Base-by-base conservation (phyloP, 2,329 filamentous ascomycete species). In the Coccinonectria pachysandricola region DNA sequence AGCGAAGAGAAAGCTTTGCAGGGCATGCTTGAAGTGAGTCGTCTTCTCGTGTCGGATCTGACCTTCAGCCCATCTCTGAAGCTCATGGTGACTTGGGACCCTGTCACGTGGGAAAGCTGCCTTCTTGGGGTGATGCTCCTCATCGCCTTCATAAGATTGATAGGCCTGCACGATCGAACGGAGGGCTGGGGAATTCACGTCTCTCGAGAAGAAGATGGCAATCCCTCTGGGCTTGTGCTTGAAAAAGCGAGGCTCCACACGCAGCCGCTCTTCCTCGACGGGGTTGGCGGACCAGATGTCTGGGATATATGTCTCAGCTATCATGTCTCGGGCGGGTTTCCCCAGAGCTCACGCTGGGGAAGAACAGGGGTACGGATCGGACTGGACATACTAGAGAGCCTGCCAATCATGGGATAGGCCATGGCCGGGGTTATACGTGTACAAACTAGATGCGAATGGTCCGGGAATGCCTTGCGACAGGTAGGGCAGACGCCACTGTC, bases 401-500 rank as follows among this genome's bases (percentile, higher is more conserved):
- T 49, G 37, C 47, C 48, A 45, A 58, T 53, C 37, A 57, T 52
- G 23, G 55, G 55, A 48, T 50, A 53, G 30, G 52, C 47, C 42
- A 46, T 46, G 31, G 38, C 48, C 32, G 53, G 55, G 37, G 50
- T 58, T 31, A 45, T 46, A 32, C 55, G 55, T 27, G 46, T 58
- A 37, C 55, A 59, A 31, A 54, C 54, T 25, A 59, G 40, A 41
- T 58, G 55, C 26, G 54, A 52, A 39, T 58, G 53, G 27, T 55
- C 44, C 27, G 55, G 55, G 28, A 59, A 59, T 22, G 53, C 48
- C 41, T 57, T 59, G 32, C 55, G 52, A 42, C 55, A 59, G 26
- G 52, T 54, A 39, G 55, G 55, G 44, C 55, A 59, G 39, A 59
- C 54, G 39, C 55, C 55, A 51, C 43, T 56, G 30, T 59, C 51